These are phyloP conservation scores for Trametes meyenii DNA, from an alignment of 768 basidiomycete genomes.

Conservation along the genomic window DNA sequence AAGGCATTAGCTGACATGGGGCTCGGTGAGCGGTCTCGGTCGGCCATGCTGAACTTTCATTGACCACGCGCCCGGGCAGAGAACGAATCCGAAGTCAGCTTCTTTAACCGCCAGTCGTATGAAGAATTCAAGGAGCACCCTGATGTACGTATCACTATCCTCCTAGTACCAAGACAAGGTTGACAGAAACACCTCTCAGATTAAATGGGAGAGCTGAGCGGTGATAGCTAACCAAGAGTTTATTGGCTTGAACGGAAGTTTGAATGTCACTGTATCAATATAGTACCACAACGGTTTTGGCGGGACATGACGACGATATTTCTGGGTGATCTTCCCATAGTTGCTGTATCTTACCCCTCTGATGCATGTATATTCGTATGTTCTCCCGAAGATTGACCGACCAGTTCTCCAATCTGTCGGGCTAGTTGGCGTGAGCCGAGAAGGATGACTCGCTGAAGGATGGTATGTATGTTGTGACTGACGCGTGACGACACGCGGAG, in stretches of 20 bases:
- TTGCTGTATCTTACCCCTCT: neutral
- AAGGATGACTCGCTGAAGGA: too few species aligned
- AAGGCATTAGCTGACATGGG: slow-evolving; percentile 70
- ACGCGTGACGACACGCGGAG: slow-evolving; percentile 16
- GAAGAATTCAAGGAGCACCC: slow-evolving; percentile 83
- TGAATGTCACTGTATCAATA: neutral
- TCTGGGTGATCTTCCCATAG: neutral
- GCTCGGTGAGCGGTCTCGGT: slow-evolving; percentile 60
- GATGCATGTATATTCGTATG: too few species aligned
- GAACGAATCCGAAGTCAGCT: slow-evolving; percentile 94
- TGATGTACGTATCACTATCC: slow-evolving; percentile 61
- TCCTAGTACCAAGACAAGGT: too few species aligned
- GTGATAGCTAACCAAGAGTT: neutral
- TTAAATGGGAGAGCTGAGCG: slow-evolving; percentile 29
- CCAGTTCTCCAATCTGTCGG: too few species aligned
- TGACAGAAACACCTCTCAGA: slow-evolving; percentile 7
- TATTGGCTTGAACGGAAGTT: neutral
- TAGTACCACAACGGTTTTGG: too few species aligned
- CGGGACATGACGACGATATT: too few species aligned
- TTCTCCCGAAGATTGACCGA: too few species aligned
- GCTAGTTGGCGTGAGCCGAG: too few species aligned
- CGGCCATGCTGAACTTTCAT: neutral
- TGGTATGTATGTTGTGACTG: slow-evolving; percentile 10
- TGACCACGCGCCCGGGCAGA: slow-evolving; percentile 49
- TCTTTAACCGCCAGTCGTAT: slow-evolving; percentile 81